Percentiles rank a stretch among this genome's conserved stretches.
Evolutionary conservation across 2,329 filamentous ascomycete species (phyloP).

Genomic region (Hymenoscyphus linearis): DNA sequence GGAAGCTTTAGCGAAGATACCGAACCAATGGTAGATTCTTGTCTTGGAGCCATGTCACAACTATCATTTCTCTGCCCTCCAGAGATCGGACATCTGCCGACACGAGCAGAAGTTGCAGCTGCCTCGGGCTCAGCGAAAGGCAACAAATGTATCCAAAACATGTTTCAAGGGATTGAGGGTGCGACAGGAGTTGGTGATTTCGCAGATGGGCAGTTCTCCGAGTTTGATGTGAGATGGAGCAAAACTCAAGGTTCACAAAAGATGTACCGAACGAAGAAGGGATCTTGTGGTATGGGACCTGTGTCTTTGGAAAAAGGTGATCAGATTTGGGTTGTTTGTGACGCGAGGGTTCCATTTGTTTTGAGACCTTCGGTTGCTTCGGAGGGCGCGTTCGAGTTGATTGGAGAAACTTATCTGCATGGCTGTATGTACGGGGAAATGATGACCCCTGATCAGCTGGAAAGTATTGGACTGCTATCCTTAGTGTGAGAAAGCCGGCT

Average conservation of each 20-base stretch:
- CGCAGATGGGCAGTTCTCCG: constrained; percentile 7
- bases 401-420: constrained; percentile 11
- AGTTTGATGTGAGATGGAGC: constrained; percentile 11
- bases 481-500: background rate
- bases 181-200: constrained; percentile 10
- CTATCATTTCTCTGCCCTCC: constrained; percentile 6
- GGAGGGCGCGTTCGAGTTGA: constrained; percentile 6
- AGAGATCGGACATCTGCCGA: constrained; percentile 1
- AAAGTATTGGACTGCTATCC: constrained; percentile 7
- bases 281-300: constrained; percentile 8
- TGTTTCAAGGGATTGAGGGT: constrained; percentile 5
- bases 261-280: constrained; percentile 9
- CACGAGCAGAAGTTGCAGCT: constrained; percentile 6
- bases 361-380: constrained; percentile 2
- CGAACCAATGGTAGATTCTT: constrained; percentile 4
- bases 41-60: constrained; percentile 7
- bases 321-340: constrained; percentile 7
- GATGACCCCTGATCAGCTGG: constrained; percentile 4
- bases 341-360: constrained; percentile 11
- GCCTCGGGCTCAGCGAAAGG: background rate
- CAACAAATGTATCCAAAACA: background rate
- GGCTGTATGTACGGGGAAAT: constrained; percentile 10
- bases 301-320: constrained; percentile 2
- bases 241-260: constrained; percentile 2
- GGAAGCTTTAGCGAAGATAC: constrained; percentile 3